These are phyloP conservation scores for Xylariaceae sp. DNA, from an alignment of 2,329 filamentous ascomycete species.

Conservation along the genomic window DNA sequence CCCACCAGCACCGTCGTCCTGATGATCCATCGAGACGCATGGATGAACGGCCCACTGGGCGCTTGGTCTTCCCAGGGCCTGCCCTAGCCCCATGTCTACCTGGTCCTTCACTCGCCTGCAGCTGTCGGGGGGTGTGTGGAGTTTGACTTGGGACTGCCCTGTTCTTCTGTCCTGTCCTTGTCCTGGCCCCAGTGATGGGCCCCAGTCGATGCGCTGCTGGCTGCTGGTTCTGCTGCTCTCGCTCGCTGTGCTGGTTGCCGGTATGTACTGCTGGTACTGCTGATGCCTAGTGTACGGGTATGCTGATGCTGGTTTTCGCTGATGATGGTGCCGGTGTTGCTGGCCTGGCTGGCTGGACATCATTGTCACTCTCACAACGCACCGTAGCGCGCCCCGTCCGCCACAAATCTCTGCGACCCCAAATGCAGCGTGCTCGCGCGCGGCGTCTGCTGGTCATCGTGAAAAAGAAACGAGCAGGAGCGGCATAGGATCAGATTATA, in stretches of 20 bases:
- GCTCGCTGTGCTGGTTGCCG: too few relatives aligned
- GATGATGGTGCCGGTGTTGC: neutral
- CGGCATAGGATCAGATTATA: slow-evolving; percentile 20
- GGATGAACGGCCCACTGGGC: slow-evolving; percentile 18
- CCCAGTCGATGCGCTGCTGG: slow-evolving; percentile 16
- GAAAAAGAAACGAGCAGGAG: slow-evolving; percentile 13
- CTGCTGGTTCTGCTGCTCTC: neutral
- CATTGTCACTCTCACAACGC: slow-evolving; percentile 15
- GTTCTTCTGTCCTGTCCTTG: neutral
- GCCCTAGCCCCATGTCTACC: slow-evolving; percentile 14
- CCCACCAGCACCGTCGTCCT: slow-evolving; percentile 13
- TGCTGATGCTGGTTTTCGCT: neutral
- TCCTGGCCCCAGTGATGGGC: neutral
- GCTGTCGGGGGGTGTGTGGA: slow-evolving; percentile 12
- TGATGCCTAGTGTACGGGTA: too few relatives aligned
- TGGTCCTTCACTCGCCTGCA: slow-evolving; percentile 13
- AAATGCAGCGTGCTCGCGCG: slow-evolving; percentile 14
- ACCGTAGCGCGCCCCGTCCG: slow-evolving; percentile 21
- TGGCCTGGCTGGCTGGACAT: slow-evolving; percentile 12
- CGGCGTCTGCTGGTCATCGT: slow-evolving; percentile 17
- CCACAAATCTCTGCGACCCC: slow-evolving; percentile 21
- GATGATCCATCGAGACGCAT: slow-evolving; percentile 19
- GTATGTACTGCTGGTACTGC: too few relatives aligned
- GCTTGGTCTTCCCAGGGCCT: slow-evolving; percentile 15
- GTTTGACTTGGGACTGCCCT: too few relatives aligned